phyloP scores from a whole-genome alignment of 2,329 filamentous ascomycete genomes.

The Aspergillus piperis region DNA sequence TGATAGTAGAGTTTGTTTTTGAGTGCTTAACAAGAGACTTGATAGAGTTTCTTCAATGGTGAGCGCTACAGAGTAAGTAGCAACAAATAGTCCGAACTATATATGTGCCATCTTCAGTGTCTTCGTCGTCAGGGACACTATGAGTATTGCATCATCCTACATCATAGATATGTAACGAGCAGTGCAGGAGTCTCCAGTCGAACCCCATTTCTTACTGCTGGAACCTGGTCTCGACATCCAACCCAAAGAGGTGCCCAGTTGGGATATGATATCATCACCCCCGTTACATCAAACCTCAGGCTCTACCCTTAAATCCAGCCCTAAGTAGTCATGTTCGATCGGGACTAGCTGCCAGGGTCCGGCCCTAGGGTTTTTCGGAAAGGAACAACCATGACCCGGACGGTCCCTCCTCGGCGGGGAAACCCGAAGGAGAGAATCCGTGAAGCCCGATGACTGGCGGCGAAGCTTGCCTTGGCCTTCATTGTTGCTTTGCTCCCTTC shows the following conservation, averaged over 20 bases:
- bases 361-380: constrained; percentile 30
- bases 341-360: constrained; percentile 26
- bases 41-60: not conserved
- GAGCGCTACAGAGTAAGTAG: too few species aligned
- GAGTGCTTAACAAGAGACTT: not conserved
- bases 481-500: not conserved
- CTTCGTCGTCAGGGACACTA: not conserved
- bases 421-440: constrained; percentile 12
- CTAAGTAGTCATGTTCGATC: constrained; percentile 21
- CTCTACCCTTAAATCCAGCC: constrained; percentile 11
- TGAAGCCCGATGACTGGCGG: constrained; percentile 6
- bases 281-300: constrained; percentile 2
- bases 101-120: not conserved
- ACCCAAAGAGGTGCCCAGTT: not conserved
- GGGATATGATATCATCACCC: constrained; percentile 2
- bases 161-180: constrained; percentile 31
- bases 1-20: not conserved
- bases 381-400: constrained; percentile 24
- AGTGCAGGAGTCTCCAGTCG: not conserved
- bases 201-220: not conserved
- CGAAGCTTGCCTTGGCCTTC: constrained; percentile 4
- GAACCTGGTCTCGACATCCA: not conserved
- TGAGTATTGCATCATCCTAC: constrained; percentile 34
- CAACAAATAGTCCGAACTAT: not conserved
- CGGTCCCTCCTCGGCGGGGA: constrained; percentile 26